Conservation (phyloP, 495 filamentous ascomycete species). For the Pseudoneurospora amorphoporcata region DNA sequence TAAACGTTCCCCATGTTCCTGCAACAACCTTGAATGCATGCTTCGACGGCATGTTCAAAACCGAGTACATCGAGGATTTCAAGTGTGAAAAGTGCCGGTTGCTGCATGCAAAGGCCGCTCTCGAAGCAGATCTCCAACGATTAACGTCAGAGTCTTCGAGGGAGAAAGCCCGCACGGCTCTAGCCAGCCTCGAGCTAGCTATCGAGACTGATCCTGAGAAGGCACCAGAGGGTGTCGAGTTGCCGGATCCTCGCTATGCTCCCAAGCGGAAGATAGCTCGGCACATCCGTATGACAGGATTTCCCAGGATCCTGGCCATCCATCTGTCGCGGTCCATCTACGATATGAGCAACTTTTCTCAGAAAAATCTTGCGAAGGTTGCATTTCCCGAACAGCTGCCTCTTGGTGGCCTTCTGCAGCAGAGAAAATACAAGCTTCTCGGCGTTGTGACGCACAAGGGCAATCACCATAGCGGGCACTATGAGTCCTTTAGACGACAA, state of each 20-base stretch:
- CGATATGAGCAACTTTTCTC: conserved; percentile 58
- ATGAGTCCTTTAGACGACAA: conserved; percentile 94
- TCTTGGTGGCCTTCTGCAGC: conserved; percentile 68
- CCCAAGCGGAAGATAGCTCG: conserved; percentile 78
- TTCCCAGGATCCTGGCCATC: conserved; percentile 81
- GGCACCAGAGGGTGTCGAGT: conserved; percentile 54
- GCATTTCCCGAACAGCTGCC: conserved; percentile 76
- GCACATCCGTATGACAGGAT: conserved; percentile 72
- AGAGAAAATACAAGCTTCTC: conserved; percentile 73
- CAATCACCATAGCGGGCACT: conserved; percentile 91
- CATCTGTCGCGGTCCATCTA: conserved; percentile 91
- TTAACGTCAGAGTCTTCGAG: conserved; percentile 37
- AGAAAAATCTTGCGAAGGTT: conserved; percentile 91
- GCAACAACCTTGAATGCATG: conserved; percentile 48
- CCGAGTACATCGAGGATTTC: conserved; percentile 93
- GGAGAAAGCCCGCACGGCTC: conserved; percentile 35
- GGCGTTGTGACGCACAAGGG: conserved; percentile 91
- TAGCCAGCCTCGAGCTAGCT: conserved; percentile 45
- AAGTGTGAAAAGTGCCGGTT: conserved; percentile 87
- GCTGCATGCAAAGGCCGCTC: conserved; percentile 49
- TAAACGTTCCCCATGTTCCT: conserved; percentile 72
- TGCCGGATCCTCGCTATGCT: conserved; percentile 63
- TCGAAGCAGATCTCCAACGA: conserved; percentile 28
- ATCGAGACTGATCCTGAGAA: conserved; percentile 69
- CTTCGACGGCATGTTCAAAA: conserved; percentile 89